Base-by-base conservation (phyloP, 805 yeast genomes). In the Candida arabinofermentans region DNA sequence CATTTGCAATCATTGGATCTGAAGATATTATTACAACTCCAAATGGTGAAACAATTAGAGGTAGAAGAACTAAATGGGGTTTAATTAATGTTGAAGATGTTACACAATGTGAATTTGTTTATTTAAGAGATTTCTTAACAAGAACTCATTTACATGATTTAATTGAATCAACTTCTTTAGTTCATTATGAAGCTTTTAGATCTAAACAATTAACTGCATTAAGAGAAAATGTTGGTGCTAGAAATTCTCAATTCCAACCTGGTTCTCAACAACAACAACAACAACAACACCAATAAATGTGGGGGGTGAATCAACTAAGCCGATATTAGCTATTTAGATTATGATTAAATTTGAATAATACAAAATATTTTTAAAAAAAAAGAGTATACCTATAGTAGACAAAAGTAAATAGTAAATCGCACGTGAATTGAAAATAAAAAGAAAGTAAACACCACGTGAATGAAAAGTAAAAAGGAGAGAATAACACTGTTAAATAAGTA, bases 111-210 rank as follows among this genome's bases (percentile, higher is more conserved):
- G 99, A 93, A 69, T 93, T 93, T 72, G 87, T 88, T 29, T 89
- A 87, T 55, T 79, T 93, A 60, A 80, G 97, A 68, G 96, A 88
- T 64, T 93, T 93, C 65, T 77, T 93, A 58, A 88, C 96, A 35
- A 81, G 96, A 70, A 88, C 98, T 8, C 97, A 93, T 64, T 73
- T 93, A 58, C 97, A 89, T 65, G 98, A 91, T 63, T 79, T 93
- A 63, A 90, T 93, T 56, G 99, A 93, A 65, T 80, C 96, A 10
- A 93, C 99, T 4, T 71, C 95, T 2, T 72, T 79, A 51, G 75
- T 81, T 41, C 98, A 93, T 65, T 93, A 93, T 66, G 99, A 93
- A 71, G 74, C 81, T 41, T 93, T 90, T 70, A 83, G 99, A 69
- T 74, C 96, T 17, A 89, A 90, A 67, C 99, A 93, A 70, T 79